phyloP scores from a whole-genome alignment of 1,284 basidiomycete genomes.

The Cerrena zonata region DNA sequence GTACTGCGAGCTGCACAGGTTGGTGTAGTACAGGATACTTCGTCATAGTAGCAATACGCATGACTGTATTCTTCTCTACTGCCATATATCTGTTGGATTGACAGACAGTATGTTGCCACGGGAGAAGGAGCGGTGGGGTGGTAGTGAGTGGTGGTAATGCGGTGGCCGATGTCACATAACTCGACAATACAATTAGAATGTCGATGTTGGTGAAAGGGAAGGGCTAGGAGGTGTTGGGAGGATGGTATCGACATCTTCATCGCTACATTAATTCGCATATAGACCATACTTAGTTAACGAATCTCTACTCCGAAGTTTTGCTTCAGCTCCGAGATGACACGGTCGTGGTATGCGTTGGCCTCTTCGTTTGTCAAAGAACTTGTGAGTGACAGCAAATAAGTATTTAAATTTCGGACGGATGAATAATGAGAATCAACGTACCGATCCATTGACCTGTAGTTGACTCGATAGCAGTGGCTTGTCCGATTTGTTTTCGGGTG shows the following conservation, averaged over 20 bases:
- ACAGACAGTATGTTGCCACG: background rate
- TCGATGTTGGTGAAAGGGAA: too few species aligned
- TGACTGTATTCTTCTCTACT: background rate
- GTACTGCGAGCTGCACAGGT: conserved; percentile 93
- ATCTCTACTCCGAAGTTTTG: conserved; percentile 73
- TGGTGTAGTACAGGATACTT: conserved; percentile 79
- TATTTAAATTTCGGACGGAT: background rate
- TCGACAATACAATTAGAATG: too few species aligned
- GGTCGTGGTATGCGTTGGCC: conserved; percentile 71
- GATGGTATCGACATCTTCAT: background rate
- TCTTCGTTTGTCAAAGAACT: conserved; percentile 89
- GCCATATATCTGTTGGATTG: too few species aligned
- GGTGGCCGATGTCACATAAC: too few species aligned
- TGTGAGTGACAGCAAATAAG: too few species aligned
- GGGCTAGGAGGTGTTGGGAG: background rate
- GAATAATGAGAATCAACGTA: conserved; percentile 23
- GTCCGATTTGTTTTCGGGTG: conserved; percentile 83
- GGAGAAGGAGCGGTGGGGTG: conserved; percentile 7
- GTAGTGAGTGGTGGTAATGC: too few species aligned
- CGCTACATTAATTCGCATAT: conserved; percentile 19
- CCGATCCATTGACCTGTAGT: conserved; percentile 97
- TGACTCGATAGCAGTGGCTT: conserved; percentile 86
- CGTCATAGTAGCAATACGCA: conserved; percentile 30
- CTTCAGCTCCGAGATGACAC: conserved; percentile 48
- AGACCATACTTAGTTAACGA: conserved; percentile 40